Percentiles rank a stretch among this genome's conserved stretches.
Conservation (phyloP, 2,329 filamentous ascomycete species). For the Cercospora nicotianae region DNA sequence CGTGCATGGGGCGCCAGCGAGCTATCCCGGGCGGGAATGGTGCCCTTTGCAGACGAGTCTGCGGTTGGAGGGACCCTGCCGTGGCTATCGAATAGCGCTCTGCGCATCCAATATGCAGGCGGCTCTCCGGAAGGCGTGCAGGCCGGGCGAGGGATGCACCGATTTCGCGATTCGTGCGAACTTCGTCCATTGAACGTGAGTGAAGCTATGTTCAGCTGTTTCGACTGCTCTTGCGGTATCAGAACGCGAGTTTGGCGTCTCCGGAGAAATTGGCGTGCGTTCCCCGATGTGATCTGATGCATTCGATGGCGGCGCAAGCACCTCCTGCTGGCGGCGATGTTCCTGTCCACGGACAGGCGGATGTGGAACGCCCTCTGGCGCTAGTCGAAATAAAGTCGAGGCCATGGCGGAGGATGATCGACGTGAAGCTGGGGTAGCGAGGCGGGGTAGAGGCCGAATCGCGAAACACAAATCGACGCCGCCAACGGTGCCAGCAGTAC, state of each 20-base stretch:
- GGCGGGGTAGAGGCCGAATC: slow-evolving; percentile 15
- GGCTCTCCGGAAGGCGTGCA: slow-evolving; percentile 23
- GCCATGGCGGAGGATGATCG: slow-evolving; percentile 6
- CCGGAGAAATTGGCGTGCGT: background rate
- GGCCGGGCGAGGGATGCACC: slow-evolving; percentile 1
- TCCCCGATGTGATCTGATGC: background rate
- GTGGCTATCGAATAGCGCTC: slow-evolving; percentile 17
- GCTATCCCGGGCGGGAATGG: slow-evolving; percentile 31
- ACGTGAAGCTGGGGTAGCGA: slow-evolving; percentile 17
- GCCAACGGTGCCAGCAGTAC: background rate
- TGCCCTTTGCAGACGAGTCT: slow-evolving; percentile 23
- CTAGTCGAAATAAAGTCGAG: slow-evolving; percentile 8
- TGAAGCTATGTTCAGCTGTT: background rate
- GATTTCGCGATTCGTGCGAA: background rate
- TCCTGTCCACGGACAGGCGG: slow-evolving; percentile 6
- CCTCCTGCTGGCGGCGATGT: background rate
- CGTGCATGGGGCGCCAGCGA: slow-evolving; percentile 25
- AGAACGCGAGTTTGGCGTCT: background rate
- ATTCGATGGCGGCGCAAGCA: background rate
- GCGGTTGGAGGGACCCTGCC: slow-evolving; percentile 27
- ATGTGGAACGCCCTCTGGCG: background rate
- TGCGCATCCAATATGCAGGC: slow-evolving; percentile 12
- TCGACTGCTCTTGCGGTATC: background rate
- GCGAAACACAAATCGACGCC: background rate
- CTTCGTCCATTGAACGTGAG: background rate